phyloP scores from a whole-genome alignment of 768 basidiomycete species.

The Serendipita vermifera region DNA sequence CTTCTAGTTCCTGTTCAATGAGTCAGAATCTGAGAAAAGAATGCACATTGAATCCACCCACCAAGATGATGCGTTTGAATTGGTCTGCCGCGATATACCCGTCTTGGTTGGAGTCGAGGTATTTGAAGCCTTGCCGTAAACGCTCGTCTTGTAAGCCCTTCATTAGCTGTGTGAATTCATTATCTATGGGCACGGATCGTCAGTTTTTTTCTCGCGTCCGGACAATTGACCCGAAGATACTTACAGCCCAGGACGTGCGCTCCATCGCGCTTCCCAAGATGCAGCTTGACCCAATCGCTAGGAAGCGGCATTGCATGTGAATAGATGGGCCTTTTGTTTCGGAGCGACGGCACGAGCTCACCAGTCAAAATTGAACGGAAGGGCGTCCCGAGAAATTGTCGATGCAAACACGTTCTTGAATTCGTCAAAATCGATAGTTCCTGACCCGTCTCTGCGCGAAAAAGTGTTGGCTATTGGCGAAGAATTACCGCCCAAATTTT shows the following conservation, averaged over 20 bases:
- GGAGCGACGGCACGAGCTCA: constrained; percentile 21
- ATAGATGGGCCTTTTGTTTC: background rate
- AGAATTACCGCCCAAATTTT: background rate
- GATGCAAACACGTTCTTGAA: constrained; percentile 86
- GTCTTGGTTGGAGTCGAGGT: constrained; percentile 78
- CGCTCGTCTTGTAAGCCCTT: constrained; percentile 97
- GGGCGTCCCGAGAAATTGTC: constrained; percentile 62
- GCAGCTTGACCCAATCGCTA: constrained; percentile 92
- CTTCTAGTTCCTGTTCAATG: constrained; percentile 67
- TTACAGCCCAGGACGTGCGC: constrained; percentile 82
- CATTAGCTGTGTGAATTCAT: constrained; percentile 97
- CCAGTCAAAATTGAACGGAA: constrained; percentile 95
- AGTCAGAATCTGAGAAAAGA: background rate
- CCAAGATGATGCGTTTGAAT: constrained; percentile 90
- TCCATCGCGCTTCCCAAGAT: constrained; percentile 86
- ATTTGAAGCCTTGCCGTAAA: constrained; percentile 88
- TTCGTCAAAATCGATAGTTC: constrained; percentile 83
- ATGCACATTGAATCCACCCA: constrained; percentile 27
- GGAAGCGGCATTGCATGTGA: background rate
- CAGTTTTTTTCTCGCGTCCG: constrained; percentile 11
- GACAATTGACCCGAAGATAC: constrained; percentile 21
- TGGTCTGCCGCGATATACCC: constrained; percentile 90
- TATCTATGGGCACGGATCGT: constrained; percentile 38
- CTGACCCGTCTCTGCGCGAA: constrained; percentile 70
- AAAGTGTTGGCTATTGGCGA: background rate